Evolutionary conservation across 2,329 filamentous ascomycete species (phyloP).

Genomic region (Penicillium sp.): DNA sequence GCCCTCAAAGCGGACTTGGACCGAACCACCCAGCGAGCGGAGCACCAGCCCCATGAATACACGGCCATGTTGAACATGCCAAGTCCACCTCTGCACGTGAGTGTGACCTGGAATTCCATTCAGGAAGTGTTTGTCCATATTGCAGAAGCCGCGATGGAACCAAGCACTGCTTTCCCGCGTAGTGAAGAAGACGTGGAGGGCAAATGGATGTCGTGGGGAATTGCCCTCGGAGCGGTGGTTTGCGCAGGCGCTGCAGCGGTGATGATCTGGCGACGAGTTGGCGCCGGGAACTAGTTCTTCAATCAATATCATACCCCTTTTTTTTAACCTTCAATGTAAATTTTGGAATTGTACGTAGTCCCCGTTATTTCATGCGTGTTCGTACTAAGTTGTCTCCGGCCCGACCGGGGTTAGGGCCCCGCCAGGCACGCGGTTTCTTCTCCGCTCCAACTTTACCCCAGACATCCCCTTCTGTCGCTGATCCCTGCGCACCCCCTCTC

Average conservation of each 20-base stretch:
- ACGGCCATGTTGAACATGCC: constrained; percentile 83
- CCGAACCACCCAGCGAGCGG: constrained; percentile 92
- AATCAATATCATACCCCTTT: constrained; percentile 19
- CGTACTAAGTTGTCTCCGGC: not conserved
- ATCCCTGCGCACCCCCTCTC: constrained; percentile 8
- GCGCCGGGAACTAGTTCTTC: constrained; percentile 30
- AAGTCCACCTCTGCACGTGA: constrained; percentile 83
- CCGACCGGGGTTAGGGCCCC: constrained; percentile 17
- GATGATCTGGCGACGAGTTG: constrained; percentile 61
- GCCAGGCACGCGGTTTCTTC: constrained; percentile 21
- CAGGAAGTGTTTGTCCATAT: constrained; percentile 90
- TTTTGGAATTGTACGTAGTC: not conserved
- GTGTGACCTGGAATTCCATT: constrained; percentile 91
- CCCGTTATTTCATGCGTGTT: too few species aligned
- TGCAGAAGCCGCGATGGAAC: constrained; percentile 88
- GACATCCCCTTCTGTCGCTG: constrained; percentile 17
- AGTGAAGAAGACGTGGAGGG: constrained; percentile 76
- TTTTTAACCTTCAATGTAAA: constrained; percentile 1
- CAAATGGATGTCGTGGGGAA: constrained; percentile 81
- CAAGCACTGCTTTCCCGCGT: constrained; percentile 84
- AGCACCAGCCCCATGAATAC: constrained; percentile 89
- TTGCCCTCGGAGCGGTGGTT: constrained; percentile 74
- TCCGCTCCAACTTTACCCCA: constrained; percentile 22
- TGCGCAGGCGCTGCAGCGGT: constrained; percentile 61
- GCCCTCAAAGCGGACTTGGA: constrained; percentile 94